These are phyloP conservation scores for Peziza echinospora DNA, from an alignment of 495 filamentous ascomycete genomes.

Conservation along the genomic window DNA sequence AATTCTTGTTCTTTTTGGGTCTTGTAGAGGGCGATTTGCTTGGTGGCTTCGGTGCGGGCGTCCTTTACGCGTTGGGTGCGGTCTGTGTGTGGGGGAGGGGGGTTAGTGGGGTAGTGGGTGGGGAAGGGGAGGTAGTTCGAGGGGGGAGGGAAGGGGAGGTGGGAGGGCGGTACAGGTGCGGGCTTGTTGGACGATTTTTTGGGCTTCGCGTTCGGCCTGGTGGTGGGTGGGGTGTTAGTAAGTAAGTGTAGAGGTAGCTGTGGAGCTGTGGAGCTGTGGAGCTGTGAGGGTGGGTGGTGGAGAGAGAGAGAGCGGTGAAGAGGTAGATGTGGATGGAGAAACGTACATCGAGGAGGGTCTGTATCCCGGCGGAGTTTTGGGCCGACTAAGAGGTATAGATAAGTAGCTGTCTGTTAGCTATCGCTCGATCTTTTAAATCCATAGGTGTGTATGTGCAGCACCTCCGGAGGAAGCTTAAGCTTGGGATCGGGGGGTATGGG, in stretches of 20 bases:
- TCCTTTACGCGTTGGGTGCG: conserved; percentile 94
- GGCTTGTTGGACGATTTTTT: conserved; percentile 79
- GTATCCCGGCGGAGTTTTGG: conserved; percentile 94
- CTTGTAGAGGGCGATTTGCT: conserved; percentile 90
- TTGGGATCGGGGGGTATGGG: too few species aligned
- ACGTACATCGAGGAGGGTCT: conserved; percentile 93
- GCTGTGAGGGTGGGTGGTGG: conserved; percentile 3
- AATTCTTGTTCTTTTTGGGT: conserved; percentile 81
- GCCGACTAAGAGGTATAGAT: conserved; percentile 41
- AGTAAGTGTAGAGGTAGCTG: background rate
- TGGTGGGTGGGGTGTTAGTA: background rate
- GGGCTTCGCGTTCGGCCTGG: conserved; percentile 92
- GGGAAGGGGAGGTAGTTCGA: background rate
- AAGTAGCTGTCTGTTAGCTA: background rate
- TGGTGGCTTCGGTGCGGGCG: conserved; percentile 83
- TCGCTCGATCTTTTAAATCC: background rate
- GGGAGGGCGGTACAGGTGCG: background rate
- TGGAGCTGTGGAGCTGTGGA: background rate
- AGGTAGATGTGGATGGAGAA: too few species aligned
- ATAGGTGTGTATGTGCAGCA: too few species aligned
- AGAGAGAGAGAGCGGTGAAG: too few species aligned
- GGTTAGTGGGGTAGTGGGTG: conserved; percentile 6
- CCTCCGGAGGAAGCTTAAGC: too few species aligned
- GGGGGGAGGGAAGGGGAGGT: background rate
- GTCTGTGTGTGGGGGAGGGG: conserved; percentile 32